Evolutionary conservation across 345 rosid species (phyloP), one percentile per base, ranked within the genome.

Genomic region (Gossypium australe): DNA sequence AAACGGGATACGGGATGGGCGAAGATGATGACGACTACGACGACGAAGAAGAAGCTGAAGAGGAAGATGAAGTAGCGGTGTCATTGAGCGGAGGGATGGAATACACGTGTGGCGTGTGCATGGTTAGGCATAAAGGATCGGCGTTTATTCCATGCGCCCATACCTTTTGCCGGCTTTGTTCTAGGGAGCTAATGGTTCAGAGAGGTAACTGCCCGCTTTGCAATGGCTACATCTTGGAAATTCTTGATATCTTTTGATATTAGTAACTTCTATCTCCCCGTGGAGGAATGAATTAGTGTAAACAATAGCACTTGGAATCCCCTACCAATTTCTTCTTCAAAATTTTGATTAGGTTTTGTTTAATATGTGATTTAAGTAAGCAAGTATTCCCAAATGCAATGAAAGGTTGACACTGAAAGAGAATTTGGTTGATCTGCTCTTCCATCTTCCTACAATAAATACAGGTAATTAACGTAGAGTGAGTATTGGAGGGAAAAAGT

Each of bases 121-220:
- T 82, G 85, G 92, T 93, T 70, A 85, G 93, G 80, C 89, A 88
- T 51, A 95, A 88, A 85, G 97, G 97, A 0, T 86, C 98, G 51
- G 91, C 94, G 17, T 86, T 88, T 71, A 89, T 91, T 29, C 97
- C 97, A 14, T 95, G 98, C 6, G 98, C 94, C 24, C 99, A 95
- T 43, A 89, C 97, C 0, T 93, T 91, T 76, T 95, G 98, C 77
- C 82, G 97, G 84, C 71, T 93, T 76, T 95, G 99, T 55, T 95
- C 99, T 2, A 91, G 92, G 82, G 99, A 95, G 90, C 94, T 93
- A 7, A 78, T 84, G 89, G 98, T 88, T 38, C 91, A 90, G 76
- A 86, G 94, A 75, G 98, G 98, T 3, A 88, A 85, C 72, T 95
- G 99, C 75, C 99, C 99, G 4, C 85, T 93, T 18, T 95, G 99